phyloP scores from a whole-genome alignment of 2,329 filamentous ascomycete species.

The Aspergillus arachidicola region DNA sequence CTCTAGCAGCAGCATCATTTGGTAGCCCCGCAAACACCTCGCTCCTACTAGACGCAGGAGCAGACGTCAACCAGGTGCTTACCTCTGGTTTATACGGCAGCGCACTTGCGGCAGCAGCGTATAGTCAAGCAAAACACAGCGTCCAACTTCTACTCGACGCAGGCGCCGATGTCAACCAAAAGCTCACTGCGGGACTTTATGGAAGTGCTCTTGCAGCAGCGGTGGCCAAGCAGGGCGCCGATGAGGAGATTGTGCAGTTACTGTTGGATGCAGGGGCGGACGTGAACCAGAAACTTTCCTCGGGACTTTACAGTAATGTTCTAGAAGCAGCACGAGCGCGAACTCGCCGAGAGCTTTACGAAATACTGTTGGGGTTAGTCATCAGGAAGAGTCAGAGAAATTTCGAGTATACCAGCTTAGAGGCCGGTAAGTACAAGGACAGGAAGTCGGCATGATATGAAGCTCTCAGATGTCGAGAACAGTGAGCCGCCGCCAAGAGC shows the following conservation, averaged over 20 bases:
- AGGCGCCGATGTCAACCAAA: background rate
- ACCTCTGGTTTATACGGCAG: background rate
- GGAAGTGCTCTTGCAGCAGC: background rate
- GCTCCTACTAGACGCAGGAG: background rate
- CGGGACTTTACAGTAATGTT: background rate
- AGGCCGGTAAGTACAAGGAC: background rate
- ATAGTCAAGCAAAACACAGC: background rate
- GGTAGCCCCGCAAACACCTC: background rate
- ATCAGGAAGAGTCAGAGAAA: background rate
- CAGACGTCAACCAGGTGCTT: background rate
- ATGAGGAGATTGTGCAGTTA: background rate
- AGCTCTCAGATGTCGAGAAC: background rate
- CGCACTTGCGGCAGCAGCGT: background rate
- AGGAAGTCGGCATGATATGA: background rate
- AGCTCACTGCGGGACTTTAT: background rate
- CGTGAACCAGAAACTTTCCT: background rate
- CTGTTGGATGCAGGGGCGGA: constrained; percentile 3
- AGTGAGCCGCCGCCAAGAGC: background rate
- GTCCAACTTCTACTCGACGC: background rate
- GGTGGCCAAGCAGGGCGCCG: background rate
- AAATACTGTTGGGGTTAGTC: background rate
- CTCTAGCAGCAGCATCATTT: background rate
- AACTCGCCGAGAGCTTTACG: background rate
- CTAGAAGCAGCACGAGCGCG: background rate
- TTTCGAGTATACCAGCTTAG: background rate